phyloP scores from a whole-genome alignment of 768 basidiomycete species.

The Wakefieldia striispora region DNA sequence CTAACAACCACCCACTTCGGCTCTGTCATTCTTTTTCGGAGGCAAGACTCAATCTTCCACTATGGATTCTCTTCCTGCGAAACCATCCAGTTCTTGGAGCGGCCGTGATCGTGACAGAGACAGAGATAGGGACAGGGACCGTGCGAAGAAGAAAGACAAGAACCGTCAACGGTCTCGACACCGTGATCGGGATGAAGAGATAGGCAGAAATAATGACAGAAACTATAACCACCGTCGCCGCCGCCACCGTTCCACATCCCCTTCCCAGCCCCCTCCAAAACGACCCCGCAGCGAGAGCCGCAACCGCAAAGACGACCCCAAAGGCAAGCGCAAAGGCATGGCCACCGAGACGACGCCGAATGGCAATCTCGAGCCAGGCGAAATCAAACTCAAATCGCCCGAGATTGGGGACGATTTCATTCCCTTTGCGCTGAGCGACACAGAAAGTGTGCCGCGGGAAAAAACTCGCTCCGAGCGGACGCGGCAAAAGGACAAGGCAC shows the following conservation, averaged over 20 bases:
- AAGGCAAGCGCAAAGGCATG: constrained; percentile 16
- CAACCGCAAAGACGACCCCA: not conserved
- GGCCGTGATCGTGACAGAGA: constrained; percentile 16
- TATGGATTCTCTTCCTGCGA: constrained; percentile 22
- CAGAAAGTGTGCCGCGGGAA: constrained; percentile 6
- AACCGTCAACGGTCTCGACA: constrained; percentile 7
- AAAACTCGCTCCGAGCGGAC: constrained; percentile 17
- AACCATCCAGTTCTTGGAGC: constrained; percentile 18
- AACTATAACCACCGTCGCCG: not conserved
- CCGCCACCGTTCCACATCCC: constrained; percentile 16
- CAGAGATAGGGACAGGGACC: constrained; percentile 5
- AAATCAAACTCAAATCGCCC: constrained; percentile 7
- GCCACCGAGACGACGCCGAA: constrained; percentile 3
- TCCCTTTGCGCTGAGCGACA: constrained; percentile 23
- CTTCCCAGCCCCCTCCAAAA: constrained; percentile 13
- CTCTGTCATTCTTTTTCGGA: too few species aligned
- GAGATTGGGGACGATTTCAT: constrained; percentile 33
- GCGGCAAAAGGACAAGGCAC: constrained; percentile 17
- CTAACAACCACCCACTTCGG: not conserved
- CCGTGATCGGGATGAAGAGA: constrained; percentile 7
- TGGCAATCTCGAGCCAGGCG: constrained; percentile 8
- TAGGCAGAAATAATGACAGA: constrained; percentile 1
- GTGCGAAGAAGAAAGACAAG: constrained; percentile 4
- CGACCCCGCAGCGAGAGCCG: constrained; percentile 5
- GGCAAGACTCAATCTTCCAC: not conserved